Evolutionary conservation across 495 filamentous ascomycete genomes (phyloP), one percentile per base, ranked within the genome.

Genomic region (Cercophora sp.): DNA sequence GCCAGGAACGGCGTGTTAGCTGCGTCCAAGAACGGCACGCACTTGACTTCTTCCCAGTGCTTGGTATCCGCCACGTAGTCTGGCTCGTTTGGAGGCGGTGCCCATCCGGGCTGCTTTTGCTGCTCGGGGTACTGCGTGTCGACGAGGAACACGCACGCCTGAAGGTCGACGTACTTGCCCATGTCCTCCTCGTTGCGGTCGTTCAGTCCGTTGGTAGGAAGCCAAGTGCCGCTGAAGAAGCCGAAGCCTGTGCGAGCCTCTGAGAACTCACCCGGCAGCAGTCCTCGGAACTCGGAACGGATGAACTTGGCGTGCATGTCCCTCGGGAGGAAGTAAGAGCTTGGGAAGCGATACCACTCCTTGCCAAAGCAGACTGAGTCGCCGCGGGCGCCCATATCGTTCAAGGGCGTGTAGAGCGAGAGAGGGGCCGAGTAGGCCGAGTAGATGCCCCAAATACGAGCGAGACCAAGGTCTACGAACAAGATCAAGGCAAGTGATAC

Each of bases 301-400:
- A 99, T 73, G 58, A 96, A 97, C 54, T 89, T 94, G 52, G 88
- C 88, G 35, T 79, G 80, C 78, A 91, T 85, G 37, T 77, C 77
- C 5, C 83, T 67, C 0, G 94, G 94, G 0, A 99, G 76, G 65
- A 91, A 88, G 70, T 91, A 97, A 4, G 89, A 91, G 11, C 88
- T 91, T 9, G 94, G 94, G 62, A 95, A 99, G 41, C 94, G 88
- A 65, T 99, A 96, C 94, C 94, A 99, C 66, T 99, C 94, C 66
- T 96, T 97, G 35, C 87, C 91, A 40, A 96, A 79, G 68, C 94
- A 99, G 4, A 99, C 81, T 23, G 73, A 82, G 37, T 85, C 85
- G n/a, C 83, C 84, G 2, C 66, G 62, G 3, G 73, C 65, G 6
- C 74, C 73, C 5, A 85, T 49, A 15, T 71, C 77, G 19, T 65